A percentile compares a stretch with the other conserved stretches of the same genome.
phyloP scores from a whole-genome alignment of 2,329 filamentous ascomycete genomes.

The Ophiostoma montium region DNA sequence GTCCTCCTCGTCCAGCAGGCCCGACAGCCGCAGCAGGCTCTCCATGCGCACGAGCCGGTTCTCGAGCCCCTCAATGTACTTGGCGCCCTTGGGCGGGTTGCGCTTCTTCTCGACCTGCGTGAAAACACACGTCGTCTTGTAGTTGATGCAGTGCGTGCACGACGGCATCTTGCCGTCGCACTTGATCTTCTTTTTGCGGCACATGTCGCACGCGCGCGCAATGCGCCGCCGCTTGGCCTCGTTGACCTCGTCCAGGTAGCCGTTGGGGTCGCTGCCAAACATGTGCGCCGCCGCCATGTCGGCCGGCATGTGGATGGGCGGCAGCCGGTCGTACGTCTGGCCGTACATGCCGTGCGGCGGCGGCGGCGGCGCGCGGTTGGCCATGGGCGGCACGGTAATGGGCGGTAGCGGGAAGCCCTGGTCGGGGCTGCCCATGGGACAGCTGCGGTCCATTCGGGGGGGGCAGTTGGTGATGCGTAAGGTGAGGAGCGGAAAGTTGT shows the following conservation, averaged over 20 bases:
- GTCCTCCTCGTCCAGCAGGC: constrained; percentile 74
- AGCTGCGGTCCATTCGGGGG: constrained; percentile 35
- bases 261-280: constrained; percentile 38
- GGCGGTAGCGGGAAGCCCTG: constrained; percentile 41
- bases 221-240: constrained; percentile 85
- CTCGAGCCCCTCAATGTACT: constrained; percentile 94
- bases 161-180: constrained; percentile 92
- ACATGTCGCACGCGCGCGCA: constrained; percentile 66
- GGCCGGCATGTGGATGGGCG: constrained; percentile 40
- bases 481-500: too few species aligned
- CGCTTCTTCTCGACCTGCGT: constrained; percentile 98
- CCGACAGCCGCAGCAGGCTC: constrained; percentile 72
- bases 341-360: constrained; percentile 49
- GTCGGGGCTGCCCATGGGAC: constrained; percentile 25
- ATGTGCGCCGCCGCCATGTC: constrained; percentile 43
- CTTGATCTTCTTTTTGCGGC: constrained; percentile 93
- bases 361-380: constrained; percentile 52
- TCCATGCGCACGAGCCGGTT: constrained; percentile 95
- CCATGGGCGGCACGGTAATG: constrained; percentile 40
- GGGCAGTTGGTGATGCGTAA: too few species aligned
- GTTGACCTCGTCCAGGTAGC: constrained; percentile 49
- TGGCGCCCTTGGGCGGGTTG: constrained; percentile 88
- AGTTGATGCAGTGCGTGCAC: constrained; percentile 92
- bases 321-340: constrained; percentile 44
- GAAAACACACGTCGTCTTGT: constrained; percentile 95